Conservation (phyloP, 352 stramenopile species). For the Pseudoperonospora humuli region DNA sequence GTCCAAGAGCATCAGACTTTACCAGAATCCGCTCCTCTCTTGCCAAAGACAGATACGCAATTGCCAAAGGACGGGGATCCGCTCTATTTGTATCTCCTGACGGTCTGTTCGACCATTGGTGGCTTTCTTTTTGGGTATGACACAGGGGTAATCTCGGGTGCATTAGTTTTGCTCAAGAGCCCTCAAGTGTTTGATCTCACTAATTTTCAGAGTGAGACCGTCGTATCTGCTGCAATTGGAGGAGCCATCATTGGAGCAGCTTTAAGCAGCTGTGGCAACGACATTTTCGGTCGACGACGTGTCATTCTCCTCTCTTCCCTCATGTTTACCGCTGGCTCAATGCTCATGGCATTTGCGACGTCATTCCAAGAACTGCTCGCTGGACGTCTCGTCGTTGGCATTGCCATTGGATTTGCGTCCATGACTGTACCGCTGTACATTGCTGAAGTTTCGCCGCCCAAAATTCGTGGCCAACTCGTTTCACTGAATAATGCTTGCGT, state of each 20-base stretch:
- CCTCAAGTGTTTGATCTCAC: constrained; percentile 55
- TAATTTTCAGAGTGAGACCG: constrained; percentile 49
- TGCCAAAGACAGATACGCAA: constrained; percentile 10
- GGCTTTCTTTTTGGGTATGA: constrained; percentile 81
- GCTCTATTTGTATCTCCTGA: constrained; percentile 50
- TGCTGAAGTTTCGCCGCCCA: constrained; percentile 55
- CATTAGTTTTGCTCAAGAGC: constrained; percentile 62
- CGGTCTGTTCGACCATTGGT: constrained; percentile 57
- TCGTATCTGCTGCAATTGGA: constrained; percentile 63
- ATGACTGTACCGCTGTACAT: constrained; percentile 81
- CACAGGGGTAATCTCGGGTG: constrained; percentile 73
- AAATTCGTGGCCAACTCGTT: constrained; percentile 57
- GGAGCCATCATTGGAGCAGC: constrained; percentile 59
- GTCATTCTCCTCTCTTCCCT: constrained; percentile 59
- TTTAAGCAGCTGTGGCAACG: constrained; percentile 55
- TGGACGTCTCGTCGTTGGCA: constrained; percentile 51
- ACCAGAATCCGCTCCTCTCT: constrained; percentile 8
- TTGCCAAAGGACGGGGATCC: background rate
- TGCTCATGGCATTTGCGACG: constrained; percentile 49
- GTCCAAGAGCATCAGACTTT: background rate
- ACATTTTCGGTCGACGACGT: constrained; percentile 48
- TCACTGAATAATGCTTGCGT: constrained; percentile 71
- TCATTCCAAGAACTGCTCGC: constrained; percentile 48
- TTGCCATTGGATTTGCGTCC: constrained; percentile 65
- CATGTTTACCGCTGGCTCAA: constrained; percentile 51